A percentile compares a stretch with the other conserved stretches of the same genome.
phyloP scores from a whole-genome alignment of 495 filamentous ascomycete genomes.

The Penicillium manginii region DNA sequence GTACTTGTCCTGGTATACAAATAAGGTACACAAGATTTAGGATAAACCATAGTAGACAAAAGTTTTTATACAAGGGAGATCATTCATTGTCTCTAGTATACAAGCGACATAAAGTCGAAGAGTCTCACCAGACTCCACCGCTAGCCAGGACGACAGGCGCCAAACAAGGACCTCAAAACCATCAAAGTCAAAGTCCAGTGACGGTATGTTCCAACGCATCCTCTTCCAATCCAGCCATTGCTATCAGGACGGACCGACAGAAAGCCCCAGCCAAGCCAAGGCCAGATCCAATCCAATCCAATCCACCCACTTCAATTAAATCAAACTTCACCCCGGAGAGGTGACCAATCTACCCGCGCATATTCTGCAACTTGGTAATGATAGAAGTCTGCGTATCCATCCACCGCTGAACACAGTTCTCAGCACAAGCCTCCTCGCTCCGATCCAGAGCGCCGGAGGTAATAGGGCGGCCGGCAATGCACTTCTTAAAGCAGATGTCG shows the following conservation, averaged over 20 bases:
- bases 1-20: too few relatives aligned
- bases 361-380: slow-evolving; percentile 73
- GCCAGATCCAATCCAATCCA: neutral
- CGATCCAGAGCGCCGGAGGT: slow-evolving; percentile 65
- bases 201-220: too few relatives aligned
- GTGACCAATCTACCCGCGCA: slow-evolving; percentile 52
- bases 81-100: slow-evolving; percentile 32
- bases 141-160: too few relatives aligned
- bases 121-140: neutral
- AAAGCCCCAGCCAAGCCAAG: too few relatives aligned
- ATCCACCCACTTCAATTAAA: too few relatives aligned
- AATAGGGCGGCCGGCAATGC: slow-evolving; percentile 69
- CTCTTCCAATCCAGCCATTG: too few relatives aligned
- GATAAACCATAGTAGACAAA: too few relatives aligned
- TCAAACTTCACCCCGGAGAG: too few relatives aligned
- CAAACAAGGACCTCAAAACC: too few relatives aligned
- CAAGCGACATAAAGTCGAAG: slow-evolving; percentile 20
- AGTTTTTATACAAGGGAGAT: slow-evolving; percentile 16
- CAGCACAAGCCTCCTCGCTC: slow-evolving; percentile 76
- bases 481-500: slow-evolving; percentile 92
- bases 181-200: too few relatives aligned
- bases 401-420: slow-evolving; percentile 93
- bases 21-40: too few relatives aligned
- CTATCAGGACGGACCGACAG: too few relatives aligned
- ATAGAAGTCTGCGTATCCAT: slow-evolving; percentile 84